These are phyloP conservation scores for Epithemia pelagica DNA, from an alignment of 108 stramenopile species.

Conservation along the genomic window DNA sequence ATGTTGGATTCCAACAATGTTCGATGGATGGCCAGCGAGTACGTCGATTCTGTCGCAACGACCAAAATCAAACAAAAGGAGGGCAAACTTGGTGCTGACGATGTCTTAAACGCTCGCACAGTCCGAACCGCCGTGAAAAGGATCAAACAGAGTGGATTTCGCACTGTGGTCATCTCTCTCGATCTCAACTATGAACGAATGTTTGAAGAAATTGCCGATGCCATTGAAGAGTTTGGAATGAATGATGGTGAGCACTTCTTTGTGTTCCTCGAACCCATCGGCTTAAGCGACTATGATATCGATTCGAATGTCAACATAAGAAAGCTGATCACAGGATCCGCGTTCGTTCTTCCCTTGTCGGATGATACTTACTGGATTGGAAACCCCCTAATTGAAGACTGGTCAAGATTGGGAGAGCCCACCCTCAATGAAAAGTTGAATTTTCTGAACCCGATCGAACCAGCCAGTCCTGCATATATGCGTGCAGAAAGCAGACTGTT, in stretches of 20 bases:
- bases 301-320: neutral
- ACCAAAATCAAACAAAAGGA: neutral
- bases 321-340: neutral
- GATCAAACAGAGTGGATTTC: constrained; percentile 7
- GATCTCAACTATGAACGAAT: neutral
- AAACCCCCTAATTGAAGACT: neutral
- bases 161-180: constrained; percentile 1
- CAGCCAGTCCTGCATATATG: neutral
- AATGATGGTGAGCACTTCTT: constrained; percentile 7
- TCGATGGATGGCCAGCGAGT: neutral
- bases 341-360: neutral
- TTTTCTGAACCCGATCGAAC: neutral
- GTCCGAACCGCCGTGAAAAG: neutral
- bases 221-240: neutral
- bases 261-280: neutral
- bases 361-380: neutral
- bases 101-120: neutral
- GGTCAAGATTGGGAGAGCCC: neutral
- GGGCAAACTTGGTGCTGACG: neutral
- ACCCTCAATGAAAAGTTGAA: neutral
- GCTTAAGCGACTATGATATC: neutral
- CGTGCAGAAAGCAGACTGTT: neutral
- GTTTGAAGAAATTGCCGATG: neutral
- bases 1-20: neutral
- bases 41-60: neutral